Evolutionary conservation across 2,329 filamentous ascomycete genomes (phyloP).

Genomic region (Cadophora malorum): DNA sequence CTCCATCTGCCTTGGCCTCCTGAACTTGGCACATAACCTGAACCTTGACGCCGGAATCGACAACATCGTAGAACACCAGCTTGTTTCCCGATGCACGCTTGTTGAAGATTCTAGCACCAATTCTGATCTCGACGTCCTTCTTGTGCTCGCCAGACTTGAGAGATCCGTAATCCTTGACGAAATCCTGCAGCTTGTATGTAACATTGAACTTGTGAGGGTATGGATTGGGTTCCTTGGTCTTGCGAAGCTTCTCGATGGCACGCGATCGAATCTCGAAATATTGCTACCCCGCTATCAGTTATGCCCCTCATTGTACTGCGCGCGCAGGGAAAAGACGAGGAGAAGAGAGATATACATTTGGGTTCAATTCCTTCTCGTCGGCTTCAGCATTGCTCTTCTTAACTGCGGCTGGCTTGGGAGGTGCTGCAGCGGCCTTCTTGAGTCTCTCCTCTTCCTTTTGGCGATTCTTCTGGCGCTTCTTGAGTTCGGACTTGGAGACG

Average conservation of each 20-base stretch:
- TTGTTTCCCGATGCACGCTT: slow-evolving; percentile 83
- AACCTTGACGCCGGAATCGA: slow-evolving; percentile 75
- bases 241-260: slow-evolving; percentile 76
- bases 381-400: slow-evolving; percentile 60
- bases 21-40: slow-evolving; percentile 94
- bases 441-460: slow-evolving; percentile 88
- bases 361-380: slow-evolving; percentile 75
- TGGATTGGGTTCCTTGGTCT: slow-evolving; percentile 77
- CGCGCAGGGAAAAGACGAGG: neutral
- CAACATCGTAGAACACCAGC: slow-evolving; percentile 90
- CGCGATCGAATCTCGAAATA: slow-evolving; percentile 97
- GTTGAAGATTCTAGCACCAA: slow-evolving; percentile 89
- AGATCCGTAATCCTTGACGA: slow-evolving; percentile 76
- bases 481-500: slow-evolving; percentile 85
- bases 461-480: slow-evolving; percentile 93
- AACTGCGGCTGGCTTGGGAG: slow-evolving; percentile 62
- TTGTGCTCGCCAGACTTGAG: slow-evolving; percentile 88
- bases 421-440: slow-evolving; percentile 76
- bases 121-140: slow-evolving; percentile 74
- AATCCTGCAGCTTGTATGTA: slow-evolving; percentile 81
- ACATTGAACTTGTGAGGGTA: slow-evolving; percentile 95
- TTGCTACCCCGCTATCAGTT: slow-evolving; percentile 58
- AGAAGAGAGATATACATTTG: slow-evolving; percentile 62
- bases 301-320: neutral
- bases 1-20: slow-evolving; percentile 69